Base-by-base conservation (phyloP, 352 stramenopile species). In the Globisporangium takayamanum region DNA sequence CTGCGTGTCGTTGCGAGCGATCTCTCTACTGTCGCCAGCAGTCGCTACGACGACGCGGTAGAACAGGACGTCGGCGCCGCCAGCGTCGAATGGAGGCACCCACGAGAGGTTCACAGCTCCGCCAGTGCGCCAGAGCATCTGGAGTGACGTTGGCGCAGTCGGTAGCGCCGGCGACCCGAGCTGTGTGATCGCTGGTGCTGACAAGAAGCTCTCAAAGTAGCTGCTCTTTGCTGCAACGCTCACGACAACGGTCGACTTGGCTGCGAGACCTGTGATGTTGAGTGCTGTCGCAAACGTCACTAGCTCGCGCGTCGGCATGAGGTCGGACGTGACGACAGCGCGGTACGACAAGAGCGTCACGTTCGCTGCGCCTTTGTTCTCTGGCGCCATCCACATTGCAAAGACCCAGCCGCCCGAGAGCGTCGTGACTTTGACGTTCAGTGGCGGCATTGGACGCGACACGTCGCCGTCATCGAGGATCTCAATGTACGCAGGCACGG, bases 391-490 rank as follows among this genome's bases (percentile, higher is more conserved):
- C 78, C 78, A 88, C 15, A 39, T 67, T 36, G 74, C 20, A 6
- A 44, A 53, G 14, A 79, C 41, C 16, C 56, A 57, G 46, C 75
- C 73, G 1, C 78, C 78, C 3, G 66, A 79, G 12, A 69, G 16
- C 0, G 42, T 36, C 28, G 30, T 42, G 5, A 53, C 45, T 7
- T 52, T 52, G 36, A 84, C 16, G 6, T 26, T 47, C 20, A 57
- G 68, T 0, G 67, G 64, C 6, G 59, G 25, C 42, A 65, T 62
- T 0, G 78, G 76, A 37, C 69, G 53, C 1, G 78, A 88, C 0
- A 64, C 52, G 47, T 88, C 78, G 25, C 73, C 72, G 48, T 88
- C 78, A 54, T 88, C 78, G 0, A 70, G 16, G 25, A 88, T 81
- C 5, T 80, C 62, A 15, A 88, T 44, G n/a, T 65, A 30, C 3